Evolutionary conservation across 139 green algal genomes (phyloP), one percentile per base, ranked within the genome.

Genomic region (Prasinococcaceae sp.): DNA sequence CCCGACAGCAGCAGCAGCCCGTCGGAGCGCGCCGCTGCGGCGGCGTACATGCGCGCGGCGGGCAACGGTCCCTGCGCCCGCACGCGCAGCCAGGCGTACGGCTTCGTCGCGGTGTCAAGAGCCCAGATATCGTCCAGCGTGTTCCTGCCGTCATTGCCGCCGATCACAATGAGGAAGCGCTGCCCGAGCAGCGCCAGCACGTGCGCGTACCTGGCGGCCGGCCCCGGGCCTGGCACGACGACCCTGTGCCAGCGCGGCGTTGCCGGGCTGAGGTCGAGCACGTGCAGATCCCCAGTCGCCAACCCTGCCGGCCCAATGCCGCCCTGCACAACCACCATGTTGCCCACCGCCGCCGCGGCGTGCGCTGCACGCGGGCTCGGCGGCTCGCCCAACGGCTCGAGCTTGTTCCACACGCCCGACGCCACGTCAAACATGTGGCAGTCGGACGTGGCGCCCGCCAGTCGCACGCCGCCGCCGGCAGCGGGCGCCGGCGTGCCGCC

Each of bases 91-190:
- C 90, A 98, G 51, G 84, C 76, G 72, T 98, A 98, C 1, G 90
- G 90, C 73, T 98, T 98, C 50, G 95, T 84, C n/a, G 74, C 84
- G 9, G 90, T 98, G 63, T 98, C 90, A 39, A 98, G 74, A 0
- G 86, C 81, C 90, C 90, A 98, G 0, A 80, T 77, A 69, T 98
- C 90, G 22, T 32, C 55, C 49, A 78, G 41, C 2, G 55, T 39
- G 24, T 57, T 46, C 27, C 52, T 58, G 25, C 57, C 90, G 60
- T 98, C 90, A 50, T 97, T 98, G 53, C 90, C 90, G 25, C 90
- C 92, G 61, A 93, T 86, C 1, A 79, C 88, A 25, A 98, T 84
- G 23, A 98, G 70, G 68, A 94, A 98, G 30, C 90, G 79, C 56
- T 97, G 93, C 23, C 84, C 90, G 9, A 98, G 90, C 27, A 98